Conservation (phyloP, 1,139 yeast genomes). For the Debaryomycetaceae sp. region DNA sequence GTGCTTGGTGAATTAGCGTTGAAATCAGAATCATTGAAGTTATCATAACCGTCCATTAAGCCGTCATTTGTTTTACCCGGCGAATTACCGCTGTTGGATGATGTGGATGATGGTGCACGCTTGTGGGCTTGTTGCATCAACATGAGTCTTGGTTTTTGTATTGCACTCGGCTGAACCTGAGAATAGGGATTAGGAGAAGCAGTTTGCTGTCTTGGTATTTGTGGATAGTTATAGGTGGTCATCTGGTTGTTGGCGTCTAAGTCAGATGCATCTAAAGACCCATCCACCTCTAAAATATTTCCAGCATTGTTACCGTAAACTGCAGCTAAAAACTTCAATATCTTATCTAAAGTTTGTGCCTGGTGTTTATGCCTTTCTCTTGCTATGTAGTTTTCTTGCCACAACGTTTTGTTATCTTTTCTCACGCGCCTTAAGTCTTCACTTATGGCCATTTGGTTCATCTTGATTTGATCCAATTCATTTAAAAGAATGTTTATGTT, state of each 20-base stretch:
- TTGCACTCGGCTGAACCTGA: conserved; percentile 18
- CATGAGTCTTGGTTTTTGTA: conserved; percentile 39
- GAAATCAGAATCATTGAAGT: conserved; percentile 16
- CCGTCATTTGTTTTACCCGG: conserved; percentile 31
- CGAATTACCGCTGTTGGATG: conserved; percentile 2
- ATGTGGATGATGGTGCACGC: conserved; percentile 11
- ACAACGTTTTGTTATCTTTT: conserved; percentile 82
- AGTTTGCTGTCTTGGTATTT: conserved; percentile 7
- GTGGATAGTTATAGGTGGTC: conserved; percentile 9
- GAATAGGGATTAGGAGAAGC: conserved; percentile 8
- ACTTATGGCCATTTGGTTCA: conserved; percentile 74
- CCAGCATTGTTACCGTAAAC: conserved; percentile 67
- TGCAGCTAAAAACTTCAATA: conserved; percentile 80
- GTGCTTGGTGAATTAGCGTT: conserved; percentile 6
- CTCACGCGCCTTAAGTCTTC: conserved; percentile 81
- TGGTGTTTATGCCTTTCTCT: conserved; percentile 85
- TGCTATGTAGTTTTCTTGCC: conserved; percentile 84
- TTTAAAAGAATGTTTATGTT: conserved; percentile 57
- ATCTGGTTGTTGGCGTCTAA: conserved; percentile 13
- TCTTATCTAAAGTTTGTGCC: conserved; percentile 83
- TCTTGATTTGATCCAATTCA: conserved; percentile 74
- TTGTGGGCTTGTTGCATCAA: conserved; percentile 39
- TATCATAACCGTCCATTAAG: conserved; percentile 31
- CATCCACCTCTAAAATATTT: conserved; percentile 39
- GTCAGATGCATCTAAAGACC: conserved; percentile 10